Base-by-base conservation (phyloP, 2,329 filamentous ascomycete species). In the Colletotrichum coccodes region DNA sequence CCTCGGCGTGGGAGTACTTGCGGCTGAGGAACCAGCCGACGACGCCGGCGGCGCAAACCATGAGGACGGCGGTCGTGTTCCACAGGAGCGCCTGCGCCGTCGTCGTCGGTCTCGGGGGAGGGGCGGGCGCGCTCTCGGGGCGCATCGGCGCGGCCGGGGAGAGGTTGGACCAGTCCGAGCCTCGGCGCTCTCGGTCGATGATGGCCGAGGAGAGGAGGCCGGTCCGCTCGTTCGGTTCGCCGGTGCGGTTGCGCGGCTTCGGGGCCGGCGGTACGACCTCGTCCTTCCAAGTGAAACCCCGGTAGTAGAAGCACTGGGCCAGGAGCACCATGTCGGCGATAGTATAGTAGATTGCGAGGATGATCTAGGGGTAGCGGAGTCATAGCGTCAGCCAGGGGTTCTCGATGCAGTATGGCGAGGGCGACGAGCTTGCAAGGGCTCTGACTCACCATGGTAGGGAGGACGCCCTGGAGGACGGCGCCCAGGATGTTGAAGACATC, bases 401-500 rank as follows among this genome's bases (percentile, higher is more conserved):
- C 57, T 46, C 32, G 60, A 53, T 49, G 42, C 50, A 60, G 14
- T 54, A 36, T 58, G 58, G 70, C 68, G 68, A 3, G 44, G 50
- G 28, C 14, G 26, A 28, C 38, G 26, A 34, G 32, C 8, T 40
- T 44, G 38, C 38, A 61, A 50, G 52, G 46, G 21, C 9, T 23
- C 28, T 16, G 11, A 73, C 81, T 70, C 77, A 91, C 88, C 94
- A 98, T 98, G 0, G 95, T 99, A 1, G 96, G 95, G 61, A 98
- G 81, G 7, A 99, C 95, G 63, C 93, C 92, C 79, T 98, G 95
- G 12, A 98, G 80, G 18, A 98, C 90, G 21, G 94, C 93, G n/a
- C 95, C 95, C 3, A 97, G 86, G 71, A 98, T 97, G 78, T 98
- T 98, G 86, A 97, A 98, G 72, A 98, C 91, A 90, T 99, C 96